phyloP scores from a whole-genome alignment of 345 rosid genomes.

The Firmiana major region DNA sequence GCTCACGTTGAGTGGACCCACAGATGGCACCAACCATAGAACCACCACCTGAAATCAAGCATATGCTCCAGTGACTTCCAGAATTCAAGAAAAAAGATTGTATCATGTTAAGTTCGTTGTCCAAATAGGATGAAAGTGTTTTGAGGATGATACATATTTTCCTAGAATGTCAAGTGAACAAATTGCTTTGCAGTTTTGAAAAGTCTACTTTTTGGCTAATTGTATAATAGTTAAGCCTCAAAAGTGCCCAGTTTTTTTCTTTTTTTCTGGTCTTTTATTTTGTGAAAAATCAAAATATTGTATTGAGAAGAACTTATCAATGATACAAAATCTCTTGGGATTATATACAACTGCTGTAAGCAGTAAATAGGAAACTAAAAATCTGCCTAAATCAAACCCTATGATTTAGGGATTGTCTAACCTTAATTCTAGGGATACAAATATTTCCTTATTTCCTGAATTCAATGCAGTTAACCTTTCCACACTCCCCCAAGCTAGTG shows the following conservation, averaged over 20 bases:
- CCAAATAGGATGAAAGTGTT: background rate
- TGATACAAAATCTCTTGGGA: too few species aligned
- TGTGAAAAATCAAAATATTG: too few species aligned
- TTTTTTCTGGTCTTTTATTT: too few species aligned
- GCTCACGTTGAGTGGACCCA: slow-evolving; percentile 85
- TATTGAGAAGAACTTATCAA: too few species aligned
- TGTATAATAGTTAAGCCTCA: background rate
- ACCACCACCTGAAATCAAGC: slow-evolving; percentile 70
- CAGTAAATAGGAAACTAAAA: too few species aligned
- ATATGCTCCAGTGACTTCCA: background rate
- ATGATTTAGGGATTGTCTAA: too few species aligned
- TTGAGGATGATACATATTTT: background rate
- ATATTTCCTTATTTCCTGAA: too few species aligned
- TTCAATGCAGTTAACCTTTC: too few species aligned
- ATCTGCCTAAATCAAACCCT: too few species aligned
- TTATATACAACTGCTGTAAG: too few species aligned
- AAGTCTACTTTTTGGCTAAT: background rate
- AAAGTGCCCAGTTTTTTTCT: background rate
- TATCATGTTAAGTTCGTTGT: background rate
- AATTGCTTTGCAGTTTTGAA: background rate
- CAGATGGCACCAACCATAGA: slow-evolving; percentile 90
- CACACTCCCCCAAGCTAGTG: too few species aligned
- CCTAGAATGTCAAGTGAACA: background rate
- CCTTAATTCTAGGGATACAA: too few species aligned
- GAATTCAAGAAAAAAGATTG: background rate